Evolutionary conservation across 768 basidiomycete genomes (phyloP).

Genomic region (Mycena filopes): DNA sequence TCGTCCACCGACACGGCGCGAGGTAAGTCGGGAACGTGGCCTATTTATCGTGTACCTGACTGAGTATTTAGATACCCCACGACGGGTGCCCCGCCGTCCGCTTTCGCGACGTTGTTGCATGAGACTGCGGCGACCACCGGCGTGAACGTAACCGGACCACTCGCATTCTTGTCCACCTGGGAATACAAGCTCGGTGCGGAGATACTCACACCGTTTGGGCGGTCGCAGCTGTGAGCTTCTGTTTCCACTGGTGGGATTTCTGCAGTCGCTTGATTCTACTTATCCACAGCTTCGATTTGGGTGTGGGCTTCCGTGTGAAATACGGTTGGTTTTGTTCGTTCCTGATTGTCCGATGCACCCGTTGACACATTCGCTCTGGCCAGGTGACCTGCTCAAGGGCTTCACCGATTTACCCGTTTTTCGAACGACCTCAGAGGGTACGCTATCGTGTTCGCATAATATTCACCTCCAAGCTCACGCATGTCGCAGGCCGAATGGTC

Average conservation of each 20-base stretch:
- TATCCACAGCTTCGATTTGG: constrained; percentile 53
- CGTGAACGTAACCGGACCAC: constrained; percentile 61
- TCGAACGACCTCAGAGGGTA: constrained; percentile 68
- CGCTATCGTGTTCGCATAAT: constrained; percentile 7
- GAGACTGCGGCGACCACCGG: constrained; percentile 50
- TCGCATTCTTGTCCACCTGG: constrained; percentile 80
- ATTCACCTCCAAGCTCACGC: constrained; percentile 36
- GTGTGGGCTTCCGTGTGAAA: constrained; percentile 68
- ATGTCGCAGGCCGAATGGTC: constrained; percentile 65
- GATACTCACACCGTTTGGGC: constrained; percentile 79
- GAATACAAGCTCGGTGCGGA: constrained; percentile 83
- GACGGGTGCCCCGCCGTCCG: no score
- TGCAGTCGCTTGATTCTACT: background rate
- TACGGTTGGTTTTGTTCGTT: constrained; percentile 69
- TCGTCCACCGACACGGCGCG: constrained; percentile 5
- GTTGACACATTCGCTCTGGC: constrained; percentile 73
- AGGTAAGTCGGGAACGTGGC: no score
- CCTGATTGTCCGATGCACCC: constrained; percentile 72
- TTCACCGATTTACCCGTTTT: constrained; percentile 68
- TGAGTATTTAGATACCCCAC: no score
- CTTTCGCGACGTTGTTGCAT: constrained; percentile 60
- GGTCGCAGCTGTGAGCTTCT: constrained; percentile 71
- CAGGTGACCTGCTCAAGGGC: constrained; percentile 59
- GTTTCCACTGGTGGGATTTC: no score
- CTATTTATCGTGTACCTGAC: no score